Base-by-base conservation (phyloP, 768 basidiomycete genomes). In the Hypholoma fasciculare region DNA sequence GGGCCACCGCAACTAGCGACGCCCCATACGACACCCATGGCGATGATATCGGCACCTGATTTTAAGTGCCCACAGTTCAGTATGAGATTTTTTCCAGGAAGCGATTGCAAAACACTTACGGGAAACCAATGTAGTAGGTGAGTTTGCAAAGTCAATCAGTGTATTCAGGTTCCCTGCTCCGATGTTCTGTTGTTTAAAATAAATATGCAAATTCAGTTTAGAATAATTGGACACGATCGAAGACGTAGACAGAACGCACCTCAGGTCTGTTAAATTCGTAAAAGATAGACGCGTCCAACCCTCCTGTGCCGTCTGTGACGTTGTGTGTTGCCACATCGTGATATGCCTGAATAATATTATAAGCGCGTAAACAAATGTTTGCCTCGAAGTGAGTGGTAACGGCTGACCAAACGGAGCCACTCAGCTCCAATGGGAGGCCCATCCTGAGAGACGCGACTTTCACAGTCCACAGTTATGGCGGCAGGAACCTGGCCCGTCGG, bases 311-410 rank as follows among this genome's bases (percentile, higher is more conserved):
- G 56, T 70, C 69, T 0, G 65, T 61, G 27, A 67, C 63, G 59
- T 78, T 71, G 36, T 75, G 67, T 5, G 78, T 75, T 2, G 76
- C 67, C 65, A 72, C 70, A 63, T 81, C 78, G 59, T 81, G 78
- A 57, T 76, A 79, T n/a, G 76, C 72, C 75, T 78, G 16, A 7
- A 27, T 23, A 11, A 19, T 37, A 17, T 3, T 23, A 13, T 27
- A 7, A 48, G 42, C 7, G 13, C 51, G 23, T 30, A 27, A 0
- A 36, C 5, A 17, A n/a, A 3, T 17, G 17, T 34, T 49, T 26
- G 19, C 26, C 1, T 23, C 20, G 37, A 49, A 52, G 23, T 19
- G 20, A 23, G 17, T 27, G 14, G 19, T 6, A 9, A 9, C 26
- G 30, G 6, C 30, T 34, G 30, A 65, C 64, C 19, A 65, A 8